Evolutionary conservation across 2,329 filamentous ascomycete species (phyloP), one percentile per base, ranked within the genome.

Genomic region (Mycosphaerella sp.): DNA sequence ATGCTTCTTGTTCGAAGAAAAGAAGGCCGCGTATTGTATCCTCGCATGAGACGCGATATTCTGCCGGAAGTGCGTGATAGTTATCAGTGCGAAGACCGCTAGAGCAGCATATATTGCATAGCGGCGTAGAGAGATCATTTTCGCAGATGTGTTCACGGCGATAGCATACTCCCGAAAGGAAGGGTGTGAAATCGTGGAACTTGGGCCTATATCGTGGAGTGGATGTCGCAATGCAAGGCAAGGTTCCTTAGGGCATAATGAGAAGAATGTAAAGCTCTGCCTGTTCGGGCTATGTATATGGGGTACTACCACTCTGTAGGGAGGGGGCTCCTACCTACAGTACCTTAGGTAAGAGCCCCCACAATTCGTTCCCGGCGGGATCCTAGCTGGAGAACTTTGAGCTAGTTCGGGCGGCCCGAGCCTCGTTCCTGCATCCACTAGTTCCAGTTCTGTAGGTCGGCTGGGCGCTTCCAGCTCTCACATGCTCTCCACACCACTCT

Each of bases 91-190:
- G 38, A 64, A 61, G 11, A 67, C 62, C 9, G 68, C 64, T 39
- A 73, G 57, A 39, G 60, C 62, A 4, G 66, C 60, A 57, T 74
- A 72, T 29, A 69, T 50, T 40, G 62, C 60, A 51, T 70, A 72
- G 17, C 73, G 70, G 52, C 67, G 68, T 21, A 73, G 53, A 12
- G 71, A 67, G 38, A 72, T 67, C 72, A 75, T 75, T 39, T 31
- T 31, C 59, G 34, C 12, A n/a, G 34, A 8, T 4, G 5, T 38
- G 34, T 38, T 38, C 12, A 38, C 34, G 4, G 2, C 10, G 34
- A 38, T 38, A 38, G 34, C 34, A 38, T 38, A n/a, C 12, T 38
- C 4, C 10, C 34, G 12, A 7, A 4, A 7, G 3, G 5, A 29
- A 29, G 26, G 3, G 34, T 38, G 10, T 38, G 34, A 2, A 8